These are phyloP conservation scores for Sanghuangporus sanghuang DNA, from an alignment of 1,284 basidiomycete species.

Conservation along the genomic window DNA sequence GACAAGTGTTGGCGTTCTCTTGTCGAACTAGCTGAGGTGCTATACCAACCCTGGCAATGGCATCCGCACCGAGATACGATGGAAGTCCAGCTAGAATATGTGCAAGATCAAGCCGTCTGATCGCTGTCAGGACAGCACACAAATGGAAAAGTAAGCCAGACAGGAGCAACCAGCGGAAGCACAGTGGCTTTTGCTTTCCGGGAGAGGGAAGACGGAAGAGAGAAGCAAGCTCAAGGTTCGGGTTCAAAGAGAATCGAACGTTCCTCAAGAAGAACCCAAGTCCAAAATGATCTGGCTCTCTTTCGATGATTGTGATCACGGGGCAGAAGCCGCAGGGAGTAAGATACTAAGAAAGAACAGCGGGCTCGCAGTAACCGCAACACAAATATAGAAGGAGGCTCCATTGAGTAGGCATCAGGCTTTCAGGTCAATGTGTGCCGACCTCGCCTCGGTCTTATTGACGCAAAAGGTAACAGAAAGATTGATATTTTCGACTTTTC, in stretches of 20 bases:
- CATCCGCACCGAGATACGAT: neutral
- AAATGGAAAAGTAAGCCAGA: too few species aligned
- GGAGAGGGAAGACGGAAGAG: neutral
- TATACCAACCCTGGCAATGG: neutral
- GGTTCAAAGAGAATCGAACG: neutral
- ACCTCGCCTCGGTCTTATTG: neutral
- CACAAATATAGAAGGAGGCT: too few species aligned
- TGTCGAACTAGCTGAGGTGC: neutral
- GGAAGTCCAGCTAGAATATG: too few species aligned
- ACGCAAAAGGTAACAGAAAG: neutral
- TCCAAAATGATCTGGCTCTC: too few species aligned
- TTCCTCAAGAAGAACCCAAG: neutral
- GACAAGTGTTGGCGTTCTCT: neutral
- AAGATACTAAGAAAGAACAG: too few species aligned
- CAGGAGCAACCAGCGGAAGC: too few species aligned
- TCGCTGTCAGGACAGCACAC: too few species aligned
- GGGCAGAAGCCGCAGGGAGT: too few species aligned
- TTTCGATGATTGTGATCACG: too few species aligned
- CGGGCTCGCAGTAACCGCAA: too few species aligned
- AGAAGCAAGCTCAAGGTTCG: neutral
- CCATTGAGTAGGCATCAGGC: neutral
- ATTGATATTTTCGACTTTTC: neutral
- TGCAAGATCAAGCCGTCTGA: too few species aligned
- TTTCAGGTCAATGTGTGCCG: neutral
- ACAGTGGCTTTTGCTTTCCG: neutral